These are phyloP conservation scores for Lolium rigidum DNA, from an alignment of 176 grass and related monocot genomes.

Conservation along the genomic window DNA sequence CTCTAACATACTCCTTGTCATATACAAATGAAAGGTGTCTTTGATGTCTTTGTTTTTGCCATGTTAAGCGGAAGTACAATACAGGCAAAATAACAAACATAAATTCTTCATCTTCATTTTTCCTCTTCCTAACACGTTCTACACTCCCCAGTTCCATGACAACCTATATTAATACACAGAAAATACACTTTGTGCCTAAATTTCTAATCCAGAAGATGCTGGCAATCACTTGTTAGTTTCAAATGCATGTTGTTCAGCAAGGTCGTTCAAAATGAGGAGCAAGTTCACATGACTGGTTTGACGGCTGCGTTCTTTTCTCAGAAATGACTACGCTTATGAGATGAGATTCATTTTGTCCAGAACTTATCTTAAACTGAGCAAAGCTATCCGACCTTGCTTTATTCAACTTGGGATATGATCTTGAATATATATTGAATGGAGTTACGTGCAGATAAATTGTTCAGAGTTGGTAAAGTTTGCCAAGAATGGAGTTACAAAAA, in stretches of 20 bases:
- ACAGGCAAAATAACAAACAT: too few species aligned
- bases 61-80: too few species aligned
- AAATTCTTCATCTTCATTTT: too few species aligned
- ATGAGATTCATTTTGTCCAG: not conserved
- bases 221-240: not conserved
- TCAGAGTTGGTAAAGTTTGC: not conserved
- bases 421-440: not conserved
- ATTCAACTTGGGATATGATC: not conserved
- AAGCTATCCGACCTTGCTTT: not conserved
- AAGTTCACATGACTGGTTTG: not conserved
- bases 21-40: too few species aligned
- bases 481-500: too few species aligned
- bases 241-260: not conserved
- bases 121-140: too few species aligned
- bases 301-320: not conserved
- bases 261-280: not conserved
- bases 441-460: not conserved
- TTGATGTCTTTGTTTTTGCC: too few species aligned
- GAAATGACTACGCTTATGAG: not conserved
- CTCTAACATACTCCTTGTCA: too few species aligned
- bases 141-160: too few species aligned
- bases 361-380: not conserved
- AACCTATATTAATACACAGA: too few species aligned
- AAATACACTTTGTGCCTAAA: slow-evolving; percentile 7
- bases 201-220: not conserved